Percentiles rank a stretch among this genome's conserved stretches.
These are phyloP conservation scores for Harringtonia lauricola DNA, from an alignment of 2,329 filamentous ascomycete species.

Conservation along the genomic window DNA sequence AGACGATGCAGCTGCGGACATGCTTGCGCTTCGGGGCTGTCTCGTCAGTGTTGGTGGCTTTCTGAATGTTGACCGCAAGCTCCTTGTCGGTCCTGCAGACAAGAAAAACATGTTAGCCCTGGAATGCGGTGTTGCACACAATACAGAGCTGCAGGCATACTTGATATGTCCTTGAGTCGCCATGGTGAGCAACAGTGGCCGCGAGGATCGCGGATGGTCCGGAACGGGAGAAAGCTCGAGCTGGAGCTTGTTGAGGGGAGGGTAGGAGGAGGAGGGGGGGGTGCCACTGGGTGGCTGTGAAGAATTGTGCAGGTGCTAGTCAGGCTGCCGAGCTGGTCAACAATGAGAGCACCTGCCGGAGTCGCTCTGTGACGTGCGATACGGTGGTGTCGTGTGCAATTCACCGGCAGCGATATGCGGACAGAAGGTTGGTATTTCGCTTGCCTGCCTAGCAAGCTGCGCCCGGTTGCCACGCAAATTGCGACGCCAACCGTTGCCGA, in stretches of 20 bases:
- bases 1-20: constrained; percentile 95
- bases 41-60: constrained; percentile 58
- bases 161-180: constrained; percentile 11
- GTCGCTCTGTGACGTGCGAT: too few relatives aligned
- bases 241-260: too few relatives aligned
- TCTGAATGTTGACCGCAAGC: constrained; percentile 58
- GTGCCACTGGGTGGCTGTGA: too few relatives aligned
- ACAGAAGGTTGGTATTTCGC: neutral
- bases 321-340: too few relatives aligned
- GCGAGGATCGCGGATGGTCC: neutral
- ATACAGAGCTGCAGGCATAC: constrained; percentile 3
- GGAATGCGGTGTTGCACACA: neutral
- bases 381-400: too few relatives aligned
- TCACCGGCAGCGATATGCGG: too few relatives aligned
- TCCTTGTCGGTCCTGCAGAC: constrained; percentile 51
- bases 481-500: neutral
- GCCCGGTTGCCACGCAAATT: neutral
- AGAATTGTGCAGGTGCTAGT: too few relatives aligned
- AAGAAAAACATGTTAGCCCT: neutral
- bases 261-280: too few relatives aligned
- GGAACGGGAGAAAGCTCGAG: neutral
- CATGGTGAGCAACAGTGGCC: constrained; percentile 8
- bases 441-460: constrained; percentile 6
- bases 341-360: too few relatives aligned
- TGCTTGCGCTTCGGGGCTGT: constrained; percentile 72